Evolutionary conservation across 1,284 basidiomycete genomes (phyloP), one percentile per base, ranked within the genome.

Genomic region (Pseudozyma thailandica): DNA sequence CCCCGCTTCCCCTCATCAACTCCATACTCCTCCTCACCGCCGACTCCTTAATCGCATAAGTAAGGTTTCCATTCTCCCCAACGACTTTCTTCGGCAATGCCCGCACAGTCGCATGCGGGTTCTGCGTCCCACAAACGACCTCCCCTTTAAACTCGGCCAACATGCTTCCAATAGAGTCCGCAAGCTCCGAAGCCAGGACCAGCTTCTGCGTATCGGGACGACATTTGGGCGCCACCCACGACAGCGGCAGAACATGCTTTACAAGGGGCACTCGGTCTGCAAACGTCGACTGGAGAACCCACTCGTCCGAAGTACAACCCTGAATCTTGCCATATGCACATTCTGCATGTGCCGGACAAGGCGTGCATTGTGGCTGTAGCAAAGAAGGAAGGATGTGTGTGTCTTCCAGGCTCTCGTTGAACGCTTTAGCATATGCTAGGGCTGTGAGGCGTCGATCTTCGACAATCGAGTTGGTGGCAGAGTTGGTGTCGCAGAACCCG

Each of bases 201-300:
- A 78, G 70, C 69, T 81, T 80, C 48, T 75, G 71, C 42, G 78
- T 76, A 59, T 81, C 80, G 1, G 80, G 79, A 18, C 71, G 60
- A 55, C 80, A 81, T 18, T 37, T 38, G 0, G 75, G 69, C 4
- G 50, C 35, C 0, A 57, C 55, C 59, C 43, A 59, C 27, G 57
- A 42, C 5, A 78, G 64, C 6, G 80, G 80, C 7, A 80, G 50
- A 20, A 63, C 18, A 5, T 25, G 49, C 0, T 43, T 45, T 15
- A 65, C 30, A 16, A 80, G 39, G 1, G 80, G 80, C 9, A 81
- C 20, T 65, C 60, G 26, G 63, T 62, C 15, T 62, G 48, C 15
- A 65, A 26, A 15, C 73, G n/a, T 62, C 25, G 61, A 54, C 13
- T 70, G 65, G 6, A 75, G 50, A 1, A 77, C 69, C 61, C 77